phyloP scores from a whole-genome alignment of 116 monocot genomes.

The Posidonia oceanica region DNA sequence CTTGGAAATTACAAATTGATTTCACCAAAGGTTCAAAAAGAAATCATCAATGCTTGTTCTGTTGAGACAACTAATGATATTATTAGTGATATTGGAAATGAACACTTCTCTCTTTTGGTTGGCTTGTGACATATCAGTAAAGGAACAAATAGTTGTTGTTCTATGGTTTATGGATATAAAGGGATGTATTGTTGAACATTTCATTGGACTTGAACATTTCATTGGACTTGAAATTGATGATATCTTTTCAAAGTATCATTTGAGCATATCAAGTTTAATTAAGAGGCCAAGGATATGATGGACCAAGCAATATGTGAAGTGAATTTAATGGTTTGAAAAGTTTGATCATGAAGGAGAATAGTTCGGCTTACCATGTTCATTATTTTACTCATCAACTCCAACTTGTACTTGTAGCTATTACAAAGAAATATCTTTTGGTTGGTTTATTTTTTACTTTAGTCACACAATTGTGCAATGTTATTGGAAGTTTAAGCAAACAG shows the following conservation, averaged over 20 bases:
- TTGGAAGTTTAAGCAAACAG: not conserved
- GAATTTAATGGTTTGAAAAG: not conserved
- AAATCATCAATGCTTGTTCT: not conserved
- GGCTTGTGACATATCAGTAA: not conserved
- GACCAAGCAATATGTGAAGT: not conserved
- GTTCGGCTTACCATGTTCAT: not conserved
- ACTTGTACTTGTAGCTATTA: not conserved
- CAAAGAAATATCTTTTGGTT: not conserved
- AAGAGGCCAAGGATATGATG: not conserved
- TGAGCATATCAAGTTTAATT: not conserved
- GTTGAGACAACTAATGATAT: not conserved
- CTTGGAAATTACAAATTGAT: not conserved
- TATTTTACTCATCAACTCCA: not conserved
- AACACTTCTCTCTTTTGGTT: not conserved
- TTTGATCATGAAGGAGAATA: not conserved
- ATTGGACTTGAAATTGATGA: not conserved
- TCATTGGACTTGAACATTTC: not conserved
- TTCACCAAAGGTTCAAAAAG: not conserved
- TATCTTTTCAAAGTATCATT: not conserved
- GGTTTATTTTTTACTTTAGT: not conserved
- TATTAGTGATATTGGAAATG: not conserved
- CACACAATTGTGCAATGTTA: not conserved
- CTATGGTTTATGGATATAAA: not conserved
- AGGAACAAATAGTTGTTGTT: not conserved
- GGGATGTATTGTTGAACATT: not conserved